Evolutionary conservation across 306 rosid species (phyloP), one percentile per base, ranked within the genome.

Genomic region (Fagus sylvatica): DNA sequence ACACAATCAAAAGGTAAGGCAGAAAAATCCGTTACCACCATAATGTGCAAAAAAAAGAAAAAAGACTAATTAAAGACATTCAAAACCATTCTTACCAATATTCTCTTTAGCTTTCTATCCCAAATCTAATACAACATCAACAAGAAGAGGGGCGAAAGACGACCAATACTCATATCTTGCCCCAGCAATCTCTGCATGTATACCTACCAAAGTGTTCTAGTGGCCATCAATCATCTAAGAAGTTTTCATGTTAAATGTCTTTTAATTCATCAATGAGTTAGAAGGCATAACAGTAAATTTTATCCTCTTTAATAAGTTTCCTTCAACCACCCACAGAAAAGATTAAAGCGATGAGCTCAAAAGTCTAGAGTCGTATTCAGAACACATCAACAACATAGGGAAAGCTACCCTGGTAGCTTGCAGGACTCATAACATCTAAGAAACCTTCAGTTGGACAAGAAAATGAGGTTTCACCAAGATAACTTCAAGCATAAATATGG

Each of bases 101-200:
- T 84, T 90, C 65, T 74, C 87, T 85, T 86, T 91, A 7, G 97
- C 97, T 82, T 81, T 95, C 81, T 90, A 79, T 86, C 91, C 99
- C 3, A 97, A 96, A 17, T 88, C 90, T 86, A 90, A 69, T 68
- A 95, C 89, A 75, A 86, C 88, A 78, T 87, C 93, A 17, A 79
- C 79, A 4, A 98, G 99, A 66, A 54, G 75, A 56, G 93, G 88
- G 69, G 89, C 88, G 40, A 91, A 86, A 28, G 88, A 74, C 60
- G 98, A 93, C 99, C 99, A 95, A 72, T 81, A 93, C 8, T 87
- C 85, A 41, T 46, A 80, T 93, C 86, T 90, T 80, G 88, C 89
- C 78, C 79, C 83, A 75, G 97, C 97, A 43, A 95, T 90, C 62
- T 95, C 99, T 69, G 89, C 85, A 80, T 88, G 93, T 79, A 95